These are phyloP conservation scores for Penicillium bovifimosum DNA, from an alignment of 495 filamentous ascomycete genomes.

Conservation along the genomic window DNA sequence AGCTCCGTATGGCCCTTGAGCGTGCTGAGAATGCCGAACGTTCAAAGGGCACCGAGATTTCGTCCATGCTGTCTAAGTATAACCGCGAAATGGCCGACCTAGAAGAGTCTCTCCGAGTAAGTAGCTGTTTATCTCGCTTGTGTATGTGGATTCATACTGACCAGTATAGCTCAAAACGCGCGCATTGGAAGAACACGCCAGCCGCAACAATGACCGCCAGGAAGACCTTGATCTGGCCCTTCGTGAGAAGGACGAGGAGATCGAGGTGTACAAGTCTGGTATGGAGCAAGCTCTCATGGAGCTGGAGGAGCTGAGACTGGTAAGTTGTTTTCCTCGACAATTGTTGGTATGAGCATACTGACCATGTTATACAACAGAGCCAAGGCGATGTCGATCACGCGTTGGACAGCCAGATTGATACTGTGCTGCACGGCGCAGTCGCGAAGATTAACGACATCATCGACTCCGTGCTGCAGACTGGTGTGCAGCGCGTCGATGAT, in stretches of 20 bases:
- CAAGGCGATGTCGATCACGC: conserved; percentile 75
- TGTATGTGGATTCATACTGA: conserved; percentile 16
- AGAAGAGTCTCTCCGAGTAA: conserved; percentile 77
- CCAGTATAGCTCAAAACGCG: conserved; percentile 64
- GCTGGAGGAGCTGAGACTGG: conserved; percentile 72
- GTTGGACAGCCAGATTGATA: conserved; percentile 86
- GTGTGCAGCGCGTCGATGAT: conserved; percentile 92
- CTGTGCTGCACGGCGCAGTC: conserved; percentile 74
- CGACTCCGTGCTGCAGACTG: conserved; percentile 90
- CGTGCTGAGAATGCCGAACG: conserved; percentile 90
- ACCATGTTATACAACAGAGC: conserved; percentile 26
- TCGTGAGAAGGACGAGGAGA: conserved; percentile 91
- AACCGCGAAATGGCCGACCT: conserved; percentile 95
- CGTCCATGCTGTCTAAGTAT: conserved; percentile 88
- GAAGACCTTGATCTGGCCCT: conserved; percentile 80
- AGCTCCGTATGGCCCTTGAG: conserved; percentile 86
- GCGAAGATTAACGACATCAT: conserved; percentile 96
- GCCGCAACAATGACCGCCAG: conserved; percentile 70
- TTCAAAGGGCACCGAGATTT: conserved; percentile 88
- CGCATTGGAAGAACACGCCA: conserved; percentile 75
- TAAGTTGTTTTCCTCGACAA: conserved; percentile 14
- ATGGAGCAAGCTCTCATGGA: conserved; percentile 94
- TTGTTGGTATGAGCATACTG: background rate
- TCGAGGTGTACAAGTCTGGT: conserved; percentile 92
- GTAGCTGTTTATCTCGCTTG: conserved; percentile 7